Conservation (phyloP, 495 filamentous ascomycete species). For the Sordaria brevicollis region DNA sequence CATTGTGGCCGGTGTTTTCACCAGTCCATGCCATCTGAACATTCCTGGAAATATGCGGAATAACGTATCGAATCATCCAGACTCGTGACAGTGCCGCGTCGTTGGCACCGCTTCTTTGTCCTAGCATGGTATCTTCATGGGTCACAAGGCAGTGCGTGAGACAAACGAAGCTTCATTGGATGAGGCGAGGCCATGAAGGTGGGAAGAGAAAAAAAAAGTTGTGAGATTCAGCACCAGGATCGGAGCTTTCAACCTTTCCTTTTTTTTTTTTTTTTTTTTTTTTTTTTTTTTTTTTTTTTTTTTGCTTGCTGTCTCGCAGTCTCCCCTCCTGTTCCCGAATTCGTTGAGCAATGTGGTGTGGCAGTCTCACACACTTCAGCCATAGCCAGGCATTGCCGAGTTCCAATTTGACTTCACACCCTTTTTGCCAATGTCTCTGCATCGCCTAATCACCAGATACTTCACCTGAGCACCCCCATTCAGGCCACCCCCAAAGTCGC, state of each 20-base stretch:
- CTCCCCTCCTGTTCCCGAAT: background rate
- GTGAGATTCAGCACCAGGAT: background rate
- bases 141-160: background rate
- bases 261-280: background rate
- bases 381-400: background rate
- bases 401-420: background rate
- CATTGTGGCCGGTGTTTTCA: background rate
- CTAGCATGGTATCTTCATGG: background rate
- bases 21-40: background rate
- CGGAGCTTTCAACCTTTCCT: background rate
- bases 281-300: background rate
- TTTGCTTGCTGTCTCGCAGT: background rate
- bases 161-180: background rate
- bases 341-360: background rate
- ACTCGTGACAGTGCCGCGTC: background rate
- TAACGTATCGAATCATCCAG: background rate
- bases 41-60: background rate
- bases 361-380: background rate
- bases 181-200: background rate
- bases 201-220: background rate
- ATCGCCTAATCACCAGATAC: slow-evolving; percentile 1
- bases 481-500: background rate
- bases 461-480: background rate
- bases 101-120: background rate
- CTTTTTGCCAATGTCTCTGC: background rate